Evolutionary conservation across 305 asterid species (phyloP), one percentile per base, ranked within the genome.

Genomic region (Fraxinus platypoda): DNA sequence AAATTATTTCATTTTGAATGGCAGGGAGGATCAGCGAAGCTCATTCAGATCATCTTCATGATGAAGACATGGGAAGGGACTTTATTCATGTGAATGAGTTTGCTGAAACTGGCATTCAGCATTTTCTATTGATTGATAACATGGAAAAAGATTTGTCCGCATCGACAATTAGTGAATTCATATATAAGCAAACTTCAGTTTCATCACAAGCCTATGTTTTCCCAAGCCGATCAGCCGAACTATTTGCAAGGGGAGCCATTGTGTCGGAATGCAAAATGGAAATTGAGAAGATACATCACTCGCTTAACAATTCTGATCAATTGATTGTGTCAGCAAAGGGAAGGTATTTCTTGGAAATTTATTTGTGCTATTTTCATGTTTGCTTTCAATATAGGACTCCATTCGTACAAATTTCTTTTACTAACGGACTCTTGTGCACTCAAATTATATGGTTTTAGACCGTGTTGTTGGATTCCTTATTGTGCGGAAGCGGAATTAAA

Each of bases 291-390:
- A 81, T 91, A 76, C 73, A 77, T 49, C 83, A 82, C 25, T 90
- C 86, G 80, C 76, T 92, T 85, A 85, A 77, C 66, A 89, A 81
- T 87, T 90, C 93, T 21, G 34, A 82, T 57, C 87, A 87, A 82
- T 74, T 92, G 13, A 80, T 92, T 6, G 88, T 91, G 85, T 92
- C 97, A 28, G 83, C 87, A 77, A 87, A 80, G 30, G 95, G 93
- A 88, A 92, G 97, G 95, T 92, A 90, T 75, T 19, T 21, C 28
- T 57, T 57, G 4, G 68, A 49, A 57, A 19, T 57, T 57, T 21
- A 19, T 57, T 19, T 19, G 12, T 57, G 12, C 68, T 57, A 19
- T 19, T 57, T 57, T 6, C 68, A 1, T 57, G 68, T 19, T 1
- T 57, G 68, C 28, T 57, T 57, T 57, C 2, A 57, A 57, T 19